Evolutionary conservation across 306 rosid genomes (phyloP).

Genomic region (Lathyrus oleraceus): DNA sequence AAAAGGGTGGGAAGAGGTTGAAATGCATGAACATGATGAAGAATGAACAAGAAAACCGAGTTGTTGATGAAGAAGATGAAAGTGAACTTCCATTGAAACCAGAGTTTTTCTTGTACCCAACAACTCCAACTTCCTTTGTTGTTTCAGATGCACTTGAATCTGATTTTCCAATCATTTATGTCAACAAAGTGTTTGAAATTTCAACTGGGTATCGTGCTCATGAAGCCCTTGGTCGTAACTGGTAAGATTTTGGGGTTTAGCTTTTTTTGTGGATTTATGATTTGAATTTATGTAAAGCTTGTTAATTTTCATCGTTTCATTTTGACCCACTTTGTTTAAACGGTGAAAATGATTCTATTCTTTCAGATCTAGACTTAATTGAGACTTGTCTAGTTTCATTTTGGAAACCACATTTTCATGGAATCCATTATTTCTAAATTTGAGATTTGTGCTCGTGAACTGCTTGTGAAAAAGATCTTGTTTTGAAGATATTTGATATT

Average conservation of each 20-base stretch:
- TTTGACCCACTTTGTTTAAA: neutral
- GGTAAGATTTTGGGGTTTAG: conserved; percentile 45
- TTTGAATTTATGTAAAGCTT: conserved; percentile 5
- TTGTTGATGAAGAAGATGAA: conserved; percentile 36
- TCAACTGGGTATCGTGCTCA: conserved; percentile 90
- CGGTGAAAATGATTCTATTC: conserved; percentile 33
- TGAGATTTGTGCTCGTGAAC: conserved; percentile 22
- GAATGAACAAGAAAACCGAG: neutral
- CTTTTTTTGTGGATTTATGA: conserved; percentile 15
- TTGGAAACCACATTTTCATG: conserved; percentile 23
- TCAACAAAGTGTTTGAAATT: conserved; percentile 87
- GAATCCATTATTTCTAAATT: conserved; percentile 3
- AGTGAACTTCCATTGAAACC: conserved; percentile 54
- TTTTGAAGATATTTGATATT: conserved; percentile 9
- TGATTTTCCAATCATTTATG: conserved; percentile 88
- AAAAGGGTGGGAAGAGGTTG: conserved; percentile 64
- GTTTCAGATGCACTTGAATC: conserved; percentile 91
- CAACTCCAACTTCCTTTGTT: conserved; percentile 77
- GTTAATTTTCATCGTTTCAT: neutral
- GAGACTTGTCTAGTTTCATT: too few species aligned
- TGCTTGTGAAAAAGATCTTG: conserved; percentile 8
- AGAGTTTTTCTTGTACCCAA: conserved; percentile 60
- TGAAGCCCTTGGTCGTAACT: conserved; percentile 90
- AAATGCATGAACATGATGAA: conserved; percentile 51
- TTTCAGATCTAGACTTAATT: conserved; percentile 37